Base-by-base conservation (phyloP, 2,329 filamentous ascomycete genomes). In the Penicillium sp. region DNA sequence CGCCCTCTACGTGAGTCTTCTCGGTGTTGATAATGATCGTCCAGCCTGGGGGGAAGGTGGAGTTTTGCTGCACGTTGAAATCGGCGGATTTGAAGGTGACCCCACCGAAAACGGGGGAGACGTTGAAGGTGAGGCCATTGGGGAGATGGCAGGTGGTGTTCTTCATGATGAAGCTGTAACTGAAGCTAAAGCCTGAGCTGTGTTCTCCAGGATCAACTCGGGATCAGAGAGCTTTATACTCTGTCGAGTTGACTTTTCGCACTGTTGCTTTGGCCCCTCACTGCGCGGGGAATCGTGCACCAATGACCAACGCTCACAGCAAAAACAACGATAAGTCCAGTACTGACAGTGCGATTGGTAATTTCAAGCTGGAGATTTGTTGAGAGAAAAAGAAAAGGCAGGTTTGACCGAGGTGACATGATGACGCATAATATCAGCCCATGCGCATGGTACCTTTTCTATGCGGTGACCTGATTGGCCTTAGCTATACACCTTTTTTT, bases 21-120 rank as follows among this genome's bases (percentile, higher is more conserved):
- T 89, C 86, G 1, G 88, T 91, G 66, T 92, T 88, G 36, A 97
- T 80, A 29, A 93, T 88, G 47, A 96, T 87, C 2, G 90, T 95
- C 93, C 93, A 97, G 31, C 92, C 92, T 5, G 90, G 84, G 0
- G 92, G 92, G 24, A 76, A 68, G 4, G 87, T 83, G 48, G 86
- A 86, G 63, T 84, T 83, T 66, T 88, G 40, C 34, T 50, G 85
- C 24, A 81, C 78, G 66, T 83, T 88, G 59, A 90, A 77, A 58
- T 94, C 88, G 69, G 91, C 88, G 54, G 87, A 85, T 72, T 92
- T 94, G 85, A 97, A 97, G 66, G 88, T 90, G 52, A 94, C 82
- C 31, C 93, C 93, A n/a, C 90, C 91, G 71, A 96, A 97, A 24
- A 96, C 91, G 1, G 92, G 90, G 13, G 86, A 86, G 31, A 96